Evolutionary conservation across 73 alveolate genomes (phyloP), one percentile per base, ranked within the genome.

Genomic region (Paramecium sexaurelia): DNA sequence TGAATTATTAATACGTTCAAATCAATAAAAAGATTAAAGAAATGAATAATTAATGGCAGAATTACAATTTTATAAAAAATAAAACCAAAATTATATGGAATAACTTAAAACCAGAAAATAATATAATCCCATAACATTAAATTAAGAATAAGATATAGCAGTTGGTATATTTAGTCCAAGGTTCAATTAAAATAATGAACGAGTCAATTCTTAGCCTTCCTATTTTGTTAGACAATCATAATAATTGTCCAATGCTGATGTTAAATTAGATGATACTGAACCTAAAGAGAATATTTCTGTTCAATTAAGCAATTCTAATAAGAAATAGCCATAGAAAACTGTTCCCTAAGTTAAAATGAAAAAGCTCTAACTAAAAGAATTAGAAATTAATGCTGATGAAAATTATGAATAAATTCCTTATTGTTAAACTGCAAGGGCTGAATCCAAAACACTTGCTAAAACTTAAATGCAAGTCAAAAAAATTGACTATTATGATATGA

Each of bases 61-160:
- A 85, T 37, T 85, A 85, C 43, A 57, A 19, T 85, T 56, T 85
- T 85, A 85, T 57, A 85, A 61, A 61, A 40, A 85, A 22, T 85
- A 55, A 7, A 35, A 29, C 19, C 36, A 55, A 32, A 19, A 61
- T 41, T 85, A 17, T 32, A 85, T 85, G 92, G 92, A 85, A 36
- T 29, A 56, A 55, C 55, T 85, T 27, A 85, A 55, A 85, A 56
- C 78, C 1, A 85, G 92, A 61, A 85, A 73, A 85, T 27, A 39
- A 56, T 56, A 26, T 7, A 85, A 55, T 35, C 57, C 92, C 10
- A 73, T 73, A 5, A 56, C 75, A 3, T 85, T 55, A 17, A 73
- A 85, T 55, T 22, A 85, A 85, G 85, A 69, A 69, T 35, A 69
- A 69, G 85, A 69, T 22, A 69, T 69, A 32, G 85, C 85, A 4